Conservation (phyloP, 306 rosid genomes). For the Potentilla sterilis region DNA sequence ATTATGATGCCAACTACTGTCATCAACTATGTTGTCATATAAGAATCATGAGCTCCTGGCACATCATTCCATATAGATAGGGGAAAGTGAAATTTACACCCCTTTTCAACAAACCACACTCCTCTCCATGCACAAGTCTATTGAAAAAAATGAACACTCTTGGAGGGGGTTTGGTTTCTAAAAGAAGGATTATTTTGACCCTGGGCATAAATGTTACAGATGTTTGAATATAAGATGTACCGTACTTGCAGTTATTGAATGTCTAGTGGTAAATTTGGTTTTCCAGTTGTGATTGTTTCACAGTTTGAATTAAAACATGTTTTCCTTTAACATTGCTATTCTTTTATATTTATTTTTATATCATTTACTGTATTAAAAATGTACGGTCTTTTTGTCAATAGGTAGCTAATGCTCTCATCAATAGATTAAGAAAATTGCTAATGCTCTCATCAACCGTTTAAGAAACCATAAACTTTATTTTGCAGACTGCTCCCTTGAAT, state of each 20-base stretch:
- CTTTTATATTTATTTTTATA: not conserved
- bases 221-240: not conserved
- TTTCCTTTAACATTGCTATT: not conserved
- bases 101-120: not conserved
- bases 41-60: not conserved
- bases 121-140: not conserved
- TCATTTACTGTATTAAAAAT: not conserved
- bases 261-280: not conserved
- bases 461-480: constrained; percentile 6
- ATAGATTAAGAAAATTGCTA: too few species aligned
- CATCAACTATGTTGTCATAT: not conserved
- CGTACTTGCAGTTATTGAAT: not conserved
- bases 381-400: not conserved
- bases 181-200: too few species aligned
- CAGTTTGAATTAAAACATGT: not conserved
- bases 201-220: not conserved
- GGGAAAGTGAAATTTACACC: too few species aligned
- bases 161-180: too few species aligned
- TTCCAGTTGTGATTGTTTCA: not conserved
- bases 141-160: too few species aligned
- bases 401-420: not conserved
- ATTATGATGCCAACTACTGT: not conserved
- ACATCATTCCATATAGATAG: not conserved
- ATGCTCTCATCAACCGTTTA: too few species aligned
- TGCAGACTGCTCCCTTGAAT: constrained; percentile 89